phyloP scores from a whole-genome alignment of 108 stramenopile genomes.

The Pseudonitzschia delicatissima region DNA sequence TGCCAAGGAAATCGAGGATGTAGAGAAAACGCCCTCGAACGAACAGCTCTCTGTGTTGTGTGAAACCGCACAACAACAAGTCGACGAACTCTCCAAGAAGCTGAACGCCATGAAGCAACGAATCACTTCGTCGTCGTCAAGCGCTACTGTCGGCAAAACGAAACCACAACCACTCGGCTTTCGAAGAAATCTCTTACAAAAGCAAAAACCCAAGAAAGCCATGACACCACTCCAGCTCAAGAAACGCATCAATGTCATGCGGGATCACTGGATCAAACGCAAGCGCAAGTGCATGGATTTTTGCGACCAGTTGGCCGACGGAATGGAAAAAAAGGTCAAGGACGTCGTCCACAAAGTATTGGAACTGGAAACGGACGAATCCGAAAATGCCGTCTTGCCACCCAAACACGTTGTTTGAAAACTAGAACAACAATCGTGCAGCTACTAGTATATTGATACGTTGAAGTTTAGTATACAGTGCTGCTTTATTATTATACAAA shows the following conservation, averaged over 20 bases:
- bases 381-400: conserved; percentile 43
- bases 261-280: conserved; percentile 67
- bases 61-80: conserved; percentile 24
- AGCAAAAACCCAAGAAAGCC: conserved; percentile 5
- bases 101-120: conserved; percentile 35
- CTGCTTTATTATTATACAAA: no score
- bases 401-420: conserved; percentile 35
- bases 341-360: conserved; percentile 65
- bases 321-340: conserved; percentile 82
- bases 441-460: no score
- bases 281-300: conserved; percentile 84
- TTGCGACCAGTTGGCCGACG: conserved; percentile 76
- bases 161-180: neutral
- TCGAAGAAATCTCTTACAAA: conserved; percentile 10
- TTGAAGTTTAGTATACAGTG: no score
- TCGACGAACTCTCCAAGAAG: conserved; percentile 33
- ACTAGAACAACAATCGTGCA: neutral
- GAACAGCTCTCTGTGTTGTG: conserved; percentile 46
- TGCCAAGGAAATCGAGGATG: conserved; percentile 29
- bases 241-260: conserved; percentile 69
- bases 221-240: conserved; percentile 31
- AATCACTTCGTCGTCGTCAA: conserved; percentile 10
- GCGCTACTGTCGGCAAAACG: neutral
- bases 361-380: conserved; percentile 82
- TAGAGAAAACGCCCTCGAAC: conserved; percentile 51